Conservation (phyloP, 495 filamentous ascomycete species). For the Talaromyces stipitatus region DNA sequence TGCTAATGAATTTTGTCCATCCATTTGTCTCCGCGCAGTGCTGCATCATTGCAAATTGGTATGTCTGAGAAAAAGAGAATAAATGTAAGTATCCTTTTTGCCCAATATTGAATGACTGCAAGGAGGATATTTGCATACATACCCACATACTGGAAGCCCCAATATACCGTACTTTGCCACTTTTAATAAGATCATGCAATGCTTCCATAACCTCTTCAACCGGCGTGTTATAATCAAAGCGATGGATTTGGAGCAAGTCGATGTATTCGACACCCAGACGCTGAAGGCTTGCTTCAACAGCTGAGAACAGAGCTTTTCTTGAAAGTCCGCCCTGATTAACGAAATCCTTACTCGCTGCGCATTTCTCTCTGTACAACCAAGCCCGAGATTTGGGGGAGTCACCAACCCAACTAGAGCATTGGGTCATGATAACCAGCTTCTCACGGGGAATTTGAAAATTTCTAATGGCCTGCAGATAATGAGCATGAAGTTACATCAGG, state of each 20-base stretch:
- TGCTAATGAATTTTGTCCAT: slow-evolving; percentile 61
- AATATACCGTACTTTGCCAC: slow-evolving; percentile 61
- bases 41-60: slow-evolving; percentile 14
- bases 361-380: slow-evolving; percentile 19
- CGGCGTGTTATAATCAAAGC: slow-evolving; percentile 42
- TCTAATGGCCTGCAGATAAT: slow-evolving; percentile 40
- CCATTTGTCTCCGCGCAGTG: slow-evolving; percentile 38
- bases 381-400: slow-evolving; percentile 20
- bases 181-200: slow-evolving; percentile 57
- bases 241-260: slow-evolving; percentile 69
- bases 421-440: slow-evolving; percentile 37
- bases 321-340: slow-evolving; percentile 45
- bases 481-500: no score
- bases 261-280: slow-evolving; percentile 59
- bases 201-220: slow-evolving; percentile 68
- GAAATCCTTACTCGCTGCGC: slow-evolving; percentile 33
- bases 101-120: slow-evolving; percentile 27
- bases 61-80: not conserved
- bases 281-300: slow-evolving; percentile 53
- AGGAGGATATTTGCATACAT: slow-evolving; percentile 15
- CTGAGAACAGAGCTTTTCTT: slow-evolving; percentile 54
- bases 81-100: slow-evolving; percentile 21
- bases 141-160: slow-evolving; percentile 63
- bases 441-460: slow-evolving; percentile 36
- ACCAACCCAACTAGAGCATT: slow-evolving; percentile 30